phyloP scores from a whole-genome alignment of 2,329 filamentous ascomycete genomes.

The Xylaria sp. region DNA sequence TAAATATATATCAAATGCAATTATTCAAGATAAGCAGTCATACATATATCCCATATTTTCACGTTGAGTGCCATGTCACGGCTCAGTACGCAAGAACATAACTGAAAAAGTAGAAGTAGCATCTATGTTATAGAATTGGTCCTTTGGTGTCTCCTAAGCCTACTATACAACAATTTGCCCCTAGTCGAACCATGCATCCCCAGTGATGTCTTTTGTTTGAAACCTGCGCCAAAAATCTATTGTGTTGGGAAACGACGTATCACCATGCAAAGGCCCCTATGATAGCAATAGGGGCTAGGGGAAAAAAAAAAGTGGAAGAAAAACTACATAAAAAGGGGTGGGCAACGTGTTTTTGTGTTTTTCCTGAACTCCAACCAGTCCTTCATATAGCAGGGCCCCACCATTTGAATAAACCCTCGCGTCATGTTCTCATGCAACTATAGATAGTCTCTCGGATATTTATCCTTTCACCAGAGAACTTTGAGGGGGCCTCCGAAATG shows the following conservation, averaged over 20 bases:
- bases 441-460: constrained; percentile 8
- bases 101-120: background rate
- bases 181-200: constrained; percentile 12
- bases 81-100: background rate
- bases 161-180: constrained; percentile 33
- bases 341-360: constrained; percentile 11
- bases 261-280: constrained; percentile 12
- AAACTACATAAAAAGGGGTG: constrained; percentile 5
- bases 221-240: constrained; percentile 30
- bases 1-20: constrained; percentile 31
- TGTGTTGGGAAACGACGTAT: constrained; percentile 6
- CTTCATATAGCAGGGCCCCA: constrained; percentile 10
- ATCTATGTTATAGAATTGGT: constrained; percentile 9
- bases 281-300: background rate
- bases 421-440: constrained; percentile 29
- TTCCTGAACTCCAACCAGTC: constrained; percentile 30
- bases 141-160: constrained; percentile 18
- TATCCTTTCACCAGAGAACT: constrained; percentile 9
- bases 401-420: constrained; percentile 19
- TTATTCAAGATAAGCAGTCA: background rate
- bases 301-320: background rate
- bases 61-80: constrained; percentile 1
- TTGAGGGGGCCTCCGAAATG: background rate
- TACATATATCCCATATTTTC: background rate
- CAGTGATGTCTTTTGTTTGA: constrained; percentile 21